Evolutionary conservation across 2,329 filamentous ascomycete species (phyloP).

Genomic region (Aureobasidium zeae): DNA sequence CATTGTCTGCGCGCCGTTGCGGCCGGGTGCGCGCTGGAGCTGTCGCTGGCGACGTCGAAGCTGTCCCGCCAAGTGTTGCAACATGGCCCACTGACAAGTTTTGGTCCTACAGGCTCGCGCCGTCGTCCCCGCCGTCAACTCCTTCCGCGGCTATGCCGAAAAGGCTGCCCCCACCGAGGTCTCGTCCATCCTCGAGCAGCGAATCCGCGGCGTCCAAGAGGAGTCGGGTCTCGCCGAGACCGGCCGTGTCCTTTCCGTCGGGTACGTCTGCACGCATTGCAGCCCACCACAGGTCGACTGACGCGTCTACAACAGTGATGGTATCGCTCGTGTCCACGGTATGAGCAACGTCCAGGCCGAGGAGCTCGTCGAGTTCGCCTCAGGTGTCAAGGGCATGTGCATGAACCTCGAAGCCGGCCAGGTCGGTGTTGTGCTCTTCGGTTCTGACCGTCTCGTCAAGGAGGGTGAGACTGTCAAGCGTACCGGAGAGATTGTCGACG

Average conservation of each 20-base stretch:
- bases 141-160: conserved; percentile 76
- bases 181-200: conserved; percentile 98
- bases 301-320: conserved; percentile 62
- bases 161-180: conserved; percentile 97
- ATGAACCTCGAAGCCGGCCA: conserved; percentile 99
- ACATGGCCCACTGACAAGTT: conserved; percentile 41
- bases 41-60: conserved; percentile 7
- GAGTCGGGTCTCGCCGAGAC: conserved; percentile 96
- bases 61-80: conserved; percentile 11
- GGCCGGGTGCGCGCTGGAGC: conserved; percentile 8
- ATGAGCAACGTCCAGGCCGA: conserved; percentile 99
- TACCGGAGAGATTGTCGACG: conserved; percentile 98
- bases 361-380: conserved; percentile 99
- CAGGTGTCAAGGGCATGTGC: conserved; percentile 99
- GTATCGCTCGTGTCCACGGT: conserved; percentile 99
- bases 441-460: conserved; percentile 99
- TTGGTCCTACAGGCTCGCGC: conserved; percentile 62
- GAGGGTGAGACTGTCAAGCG: conserved; percentile 99
- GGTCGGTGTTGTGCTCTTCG: conserved; percentile 99
- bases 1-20: conserved; percentile 13
- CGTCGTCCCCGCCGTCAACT: conserved; percentile 68
- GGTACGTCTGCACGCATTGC: conserved; percentile 56
- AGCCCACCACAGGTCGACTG: conserved; percentile 23
- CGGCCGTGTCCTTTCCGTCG: conserved; percentile 95
- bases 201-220: conserved; percentile 97